Evolutionary conservation across 345 rosid genomes (phyloP), one percentile per base, ranked within the genome.

Genomic region (Hevea brasiliensis): DNA sequence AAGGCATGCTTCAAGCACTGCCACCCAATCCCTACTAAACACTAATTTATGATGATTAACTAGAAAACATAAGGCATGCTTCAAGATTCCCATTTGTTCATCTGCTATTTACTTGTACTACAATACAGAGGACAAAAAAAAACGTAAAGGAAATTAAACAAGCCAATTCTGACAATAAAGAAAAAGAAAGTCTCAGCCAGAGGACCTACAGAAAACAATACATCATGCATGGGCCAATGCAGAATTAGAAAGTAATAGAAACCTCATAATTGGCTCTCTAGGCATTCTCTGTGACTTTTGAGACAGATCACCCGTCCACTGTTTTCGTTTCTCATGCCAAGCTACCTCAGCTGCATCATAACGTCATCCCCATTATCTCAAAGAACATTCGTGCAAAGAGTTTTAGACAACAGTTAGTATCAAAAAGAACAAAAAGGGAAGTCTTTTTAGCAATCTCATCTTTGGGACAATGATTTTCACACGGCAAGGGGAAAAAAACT

Each of bases 251-350:
- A 18, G 71, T 3, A 27, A 10, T 18, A 51, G 6, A 23, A 10
- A 82, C 84, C 87, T 80, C 82, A 79, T 75, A 60, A 77, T 77
- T 37, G 82, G 84, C 67, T 84, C 85, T 74, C 61, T 42, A 24
- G 75, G 72, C 35, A 55, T 66, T 61, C 72, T 82, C 74, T 74
- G 67, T 50, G 71, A 44, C 65, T 60, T 75, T 66, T 72, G 75
- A 70, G 82, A 70, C 24, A 58, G 74, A 62, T 82, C 82, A 62
- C 84, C 83, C 23, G 75, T 67, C 87, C 85, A 84, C 60, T 77
- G 72, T 75, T 50, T 79, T 65, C 83, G 74, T 61, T 20, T 70
- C 80, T 79, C 79, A 24, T 75, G 68, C 85, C 87, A 84, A 66
- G 66, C 72, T 58, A 72, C 72, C 79, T 81, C 80, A 69, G 85